A percentile compares a stretch with the other conserved stretches of the same genome.
phyloP scores from a whole-genome alignment of 345 rosid genomes.

The Moringa oleifera region DNA sequence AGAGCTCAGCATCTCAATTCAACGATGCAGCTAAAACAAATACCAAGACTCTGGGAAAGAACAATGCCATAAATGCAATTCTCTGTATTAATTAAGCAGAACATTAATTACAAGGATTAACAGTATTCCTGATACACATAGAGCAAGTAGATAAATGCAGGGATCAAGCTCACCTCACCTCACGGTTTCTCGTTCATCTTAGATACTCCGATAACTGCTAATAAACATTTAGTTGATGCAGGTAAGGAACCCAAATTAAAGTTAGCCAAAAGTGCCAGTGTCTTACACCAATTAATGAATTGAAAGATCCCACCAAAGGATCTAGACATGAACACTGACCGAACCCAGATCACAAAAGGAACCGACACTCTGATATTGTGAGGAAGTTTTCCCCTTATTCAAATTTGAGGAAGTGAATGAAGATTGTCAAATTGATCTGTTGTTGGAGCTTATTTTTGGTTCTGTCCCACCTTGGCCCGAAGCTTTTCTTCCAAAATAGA shows the following conservation, averaged over 20 bases:
- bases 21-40: too few relatives aligned
- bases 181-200: slow-evolving; percentile 4
- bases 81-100: not conserved
- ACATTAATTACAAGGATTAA: slow-evolving; percentile 16
- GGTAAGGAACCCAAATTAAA: slow-evolving; percentile 4
- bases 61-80: too few relatives aligned
- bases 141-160: not conserved
- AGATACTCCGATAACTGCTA: slow-evolving; percentile 8
- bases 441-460: slow-evolving; percentile 30
- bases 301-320: slow-evolving; percentile 16
- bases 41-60: too few relatives aligned
- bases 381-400: slow-evolving; percentile 26
- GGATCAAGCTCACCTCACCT: slow-evolving; percentile 17
- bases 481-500: slow-evolving; percentile 75
- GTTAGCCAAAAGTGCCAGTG: slow-evolving; percentile 19
- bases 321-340: not conserved
- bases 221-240: not conserved
- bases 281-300: slow-evolving; percentile 22
- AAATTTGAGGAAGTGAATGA: slow-evolving; percentile 5
- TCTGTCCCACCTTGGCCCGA: slow-evolving; percentile 66
- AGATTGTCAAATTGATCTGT: not conserved
- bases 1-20: too few relatives aligned
- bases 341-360: slow-evolving; percentile 1
- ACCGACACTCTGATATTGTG: slow-evolving; percentile 5
- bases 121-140: slow-evolving; percentile 7